Base-by-base conservation (phyloP, 164 flowering plant genomes). In the Chloranthus sessilifolius region DNA sequence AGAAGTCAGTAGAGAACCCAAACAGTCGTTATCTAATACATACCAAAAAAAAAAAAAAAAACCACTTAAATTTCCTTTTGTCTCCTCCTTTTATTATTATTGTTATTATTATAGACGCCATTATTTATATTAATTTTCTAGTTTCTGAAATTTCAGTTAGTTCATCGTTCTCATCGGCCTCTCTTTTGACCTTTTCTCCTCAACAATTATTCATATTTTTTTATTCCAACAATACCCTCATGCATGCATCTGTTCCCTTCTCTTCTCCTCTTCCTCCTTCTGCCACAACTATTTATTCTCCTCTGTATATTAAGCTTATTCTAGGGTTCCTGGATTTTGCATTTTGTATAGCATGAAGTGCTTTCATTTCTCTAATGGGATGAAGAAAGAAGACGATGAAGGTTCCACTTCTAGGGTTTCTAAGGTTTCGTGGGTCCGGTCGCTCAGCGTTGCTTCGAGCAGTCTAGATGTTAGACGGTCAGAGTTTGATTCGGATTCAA, bases 351-450 rank as follows among this genome's bases (percentile, higher is more conserved):
- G 8, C 9, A 88, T 90, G 97, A 86, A 82, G 83, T 90, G 97
- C 55, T 90, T 90, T 43, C 85, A 84, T 47, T 90, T 87, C 74
- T 65, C 81, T 6, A 82, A 68, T 55, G 87, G 82, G 0, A 86
- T 81, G 47, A 62, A 60, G 46, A 55, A 62, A 25, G 78, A 66
- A 28, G 74, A 58, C 19, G 77, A 70, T 5, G 80, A 65, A 31
- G 71, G 64, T 24, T 58, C 31, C 50, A 52, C 51, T 17, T 69
- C 78, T 5, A 59, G 78, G 53, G 43, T 59, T 5, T 66, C 82
- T 6, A 74, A 52, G 75, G 75, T 86, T 7, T 82, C 95, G 0
- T 90, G 95, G 97, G 88, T 80, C 0, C 74, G 96, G 12, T 88
- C 96, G 3, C 62, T 77, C 8, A 82, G 92, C 59, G 67, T 82